Evolutionary conservation across 345 rosid genomes (phyloP).

Genomic region (Eucalyptus regnans): DNA sequence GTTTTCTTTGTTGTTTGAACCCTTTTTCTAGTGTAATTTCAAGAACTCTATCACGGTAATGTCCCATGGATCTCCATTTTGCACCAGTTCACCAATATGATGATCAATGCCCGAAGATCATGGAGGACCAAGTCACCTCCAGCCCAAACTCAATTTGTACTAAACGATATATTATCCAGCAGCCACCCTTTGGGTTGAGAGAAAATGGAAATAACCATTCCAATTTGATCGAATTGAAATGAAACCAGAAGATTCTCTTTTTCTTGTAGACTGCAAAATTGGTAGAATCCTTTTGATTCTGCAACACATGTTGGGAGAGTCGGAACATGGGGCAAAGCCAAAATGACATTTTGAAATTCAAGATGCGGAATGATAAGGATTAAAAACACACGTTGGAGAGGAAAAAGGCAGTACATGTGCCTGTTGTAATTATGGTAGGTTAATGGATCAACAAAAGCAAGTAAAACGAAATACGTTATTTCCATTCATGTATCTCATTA

Average conservation of each 20-base stretch:
- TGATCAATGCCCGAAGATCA: background rate
- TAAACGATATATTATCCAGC: no score
- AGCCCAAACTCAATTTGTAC: no score
- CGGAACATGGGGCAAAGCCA: background rate
- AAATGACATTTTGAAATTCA: background rate
- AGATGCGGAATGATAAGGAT: background rate
- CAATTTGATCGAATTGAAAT: no score
- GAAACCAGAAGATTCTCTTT: no score
- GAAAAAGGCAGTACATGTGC: no score
- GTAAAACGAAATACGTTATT: no score
- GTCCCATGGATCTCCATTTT: background rate
- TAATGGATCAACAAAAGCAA: no score
- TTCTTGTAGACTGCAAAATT: no score
- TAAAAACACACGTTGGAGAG: background rate
- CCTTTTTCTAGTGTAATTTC: background rate
- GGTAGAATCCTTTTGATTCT: background rate
- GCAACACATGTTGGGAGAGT: background rate
- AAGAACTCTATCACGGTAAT: background rate
- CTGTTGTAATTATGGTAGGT: no score
- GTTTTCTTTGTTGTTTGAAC: background rate
- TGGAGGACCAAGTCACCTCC: background rate
- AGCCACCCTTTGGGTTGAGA: no score
- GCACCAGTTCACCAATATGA: background rate
- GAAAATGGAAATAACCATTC: no score
- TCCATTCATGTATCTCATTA: no score